Evolutionary conservation across 345 rosid genomes (phyloP).

Genomic region (Hibiscus trionum): DNA sequence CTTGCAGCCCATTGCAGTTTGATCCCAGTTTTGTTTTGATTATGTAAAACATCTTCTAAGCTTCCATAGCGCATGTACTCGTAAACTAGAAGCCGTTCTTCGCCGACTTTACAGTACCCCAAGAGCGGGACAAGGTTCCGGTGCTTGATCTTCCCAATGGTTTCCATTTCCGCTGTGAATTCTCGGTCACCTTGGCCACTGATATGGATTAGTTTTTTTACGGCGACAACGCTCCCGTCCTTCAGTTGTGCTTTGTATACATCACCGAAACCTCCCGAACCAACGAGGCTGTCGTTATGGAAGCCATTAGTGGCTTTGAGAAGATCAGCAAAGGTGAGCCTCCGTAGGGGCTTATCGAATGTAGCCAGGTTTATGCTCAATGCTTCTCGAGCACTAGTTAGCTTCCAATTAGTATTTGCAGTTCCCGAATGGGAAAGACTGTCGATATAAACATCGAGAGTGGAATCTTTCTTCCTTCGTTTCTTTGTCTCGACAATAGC

Average conservation of each 20-base stretch:
- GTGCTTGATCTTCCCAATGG: constrained; percentile 93
- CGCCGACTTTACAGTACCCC: constrained; percentile 84
- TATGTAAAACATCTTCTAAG: constrained; percentile 81
- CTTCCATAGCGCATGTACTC: constrained; percentile 95
- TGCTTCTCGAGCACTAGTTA: constrained; percentile 65
- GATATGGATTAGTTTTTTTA: constrained; percentile 82
- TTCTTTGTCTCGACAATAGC: constrained; percentile 57
- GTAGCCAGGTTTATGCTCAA: constrained; percentile 75
- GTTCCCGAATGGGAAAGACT: constrained; percentile 60
- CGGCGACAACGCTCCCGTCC: constrained; percentile 83
- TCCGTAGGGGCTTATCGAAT: constrained; percentile 75
- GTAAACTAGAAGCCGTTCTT: constrained; percentile 85
- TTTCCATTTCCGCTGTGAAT: constrained; percentile 96
- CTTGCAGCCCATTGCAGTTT: constrained; percentile 73
- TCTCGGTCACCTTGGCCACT: constrained; percentile 97
- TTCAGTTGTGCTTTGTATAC: constrained; percentile 85
- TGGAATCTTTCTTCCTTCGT: constrained; percentile 57
- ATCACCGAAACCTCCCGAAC: constrained; percentile 96
- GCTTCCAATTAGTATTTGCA: constrained; percentile 62
- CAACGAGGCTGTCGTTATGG: constrained; percentile 74
- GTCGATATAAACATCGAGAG: constrained; percentile 52
- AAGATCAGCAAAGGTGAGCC: constrained; percentile 90
- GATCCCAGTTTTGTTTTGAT: constrained; percentile 56
- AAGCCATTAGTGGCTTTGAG: constrained; percentile 87
- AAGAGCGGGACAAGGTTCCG: constrained; percentile 84